Evolutionary conservation across 257 asterid genomes (phyloP).

Genomic region (Solanum piurae): DNA sequence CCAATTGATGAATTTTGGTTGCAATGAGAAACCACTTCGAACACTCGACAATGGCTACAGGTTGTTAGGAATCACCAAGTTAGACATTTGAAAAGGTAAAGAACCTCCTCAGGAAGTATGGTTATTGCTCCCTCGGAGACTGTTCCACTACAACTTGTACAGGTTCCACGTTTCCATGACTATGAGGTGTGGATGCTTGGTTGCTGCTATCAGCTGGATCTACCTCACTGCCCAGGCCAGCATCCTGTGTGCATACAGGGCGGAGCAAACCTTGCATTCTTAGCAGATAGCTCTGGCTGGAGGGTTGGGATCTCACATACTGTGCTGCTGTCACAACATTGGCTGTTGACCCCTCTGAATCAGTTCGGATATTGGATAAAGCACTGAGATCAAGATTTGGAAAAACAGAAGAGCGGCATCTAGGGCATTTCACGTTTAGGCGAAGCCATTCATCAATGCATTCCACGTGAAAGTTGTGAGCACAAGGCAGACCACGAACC

Average conservation of each 20-base stretch:
- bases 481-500: conserved; percentile 99
- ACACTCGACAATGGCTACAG: neutral
- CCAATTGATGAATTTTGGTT: neutral
- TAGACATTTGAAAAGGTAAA: neutral
- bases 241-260: conserved; percentile 37
- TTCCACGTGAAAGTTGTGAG: conserved; percentile 94
- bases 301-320: conserved; percentile 57
- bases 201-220: conserved; percentile 18
- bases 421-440: conserved; percentile 82
- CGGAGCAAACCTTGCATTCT: conserved; percentile 79
- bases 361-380: conserved; percentile 58
- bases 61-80: neutral
- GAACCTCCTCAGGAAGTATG: neutral
- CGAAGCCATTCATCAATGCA: conserved; percentile 98
- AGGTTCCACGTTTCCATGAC: conserved; percentile 13
- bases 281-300: conserved; percentile 68
- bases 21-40: neutral
- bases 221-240: conserved; percentile 12
- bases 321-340: conserved; percentile 42
- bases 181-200: conserved; percentile 6
- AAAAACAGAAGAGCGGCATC: conserved; percentile 92
- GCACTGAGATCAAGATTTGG: conserved; percentile 95
- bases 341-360: conserved; percentile 40
- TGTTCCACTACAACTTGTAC: conserved; percentile 45
- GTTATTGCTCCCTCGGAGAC: conserved; percentile 11